Percentiles rank a stretch among this genome's conserved stretches.
Conservation (phyloP, 225 moss, liverwort and hornwort genomes). For the Ulota crispa region DNA sequence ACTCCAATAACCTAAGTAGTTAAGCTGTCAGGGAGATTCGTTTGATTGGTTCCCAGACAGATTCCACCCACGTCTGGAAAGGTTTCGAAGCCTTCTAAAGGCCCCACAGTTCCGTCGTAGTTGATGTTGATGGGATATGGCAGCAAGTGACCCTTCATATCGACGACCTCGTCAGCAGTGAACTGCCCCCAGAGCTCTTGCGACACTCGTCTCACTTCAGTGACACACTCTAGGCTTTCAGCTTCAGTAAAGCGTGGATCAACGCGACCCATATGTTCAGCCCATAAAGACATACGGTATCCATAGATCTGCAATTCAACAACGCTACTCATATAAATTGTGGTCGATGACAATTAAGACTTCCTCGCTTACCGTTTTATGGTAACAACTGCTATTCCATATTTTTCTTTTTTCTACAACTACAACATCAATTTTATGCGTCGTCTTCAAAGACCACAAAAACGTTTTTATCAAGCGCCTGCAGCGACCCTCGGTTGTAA, state of each 20-base stretch:
- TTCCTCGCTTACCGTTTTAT: neutral
- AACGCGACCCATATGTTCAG: conserved; percentile 68
- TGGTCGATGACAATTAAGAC: neutral
- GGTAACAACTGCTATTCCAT: too few species aligned
- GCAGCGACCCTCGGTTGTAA: neutral
- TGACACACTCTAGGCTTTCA: conserved; percentile 62
- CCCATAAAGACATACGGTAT: conserved; percentile 72
- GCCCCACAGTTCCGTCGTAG: conserved; percentile 50
- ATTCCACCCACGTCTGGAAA: conserved; percentile 91
- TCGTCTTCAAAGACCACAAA: neutral
- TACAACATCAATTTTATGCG: neutral
- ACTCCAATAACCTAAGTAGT: conserved; percentile 27
- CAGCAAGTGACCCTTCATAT: conserved; percentile 70
- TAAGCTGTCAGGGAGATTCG: conserved; percentile 65
- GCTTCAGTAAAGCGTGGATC: conserved; percentile 53
- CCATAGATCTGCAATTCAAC: conserved; percentile 58
- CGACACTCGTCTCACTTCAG: conserved; percentile 56
- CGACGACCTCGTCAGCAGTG: conserved; percentile 50
- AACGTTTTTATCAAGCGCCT: neutral
- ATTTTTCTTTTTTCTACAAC: neutral
- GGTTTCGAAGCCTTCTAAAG: conserved; percentile 40
- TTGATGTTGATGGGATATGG: conserved; percentile 66
- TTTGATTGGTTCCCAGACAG: conserved; percentile 53
- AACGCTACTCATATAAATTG: neutral
- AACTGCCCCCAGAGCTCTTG: conserved; percentile 64